Evolutionary conservation across 1,139 yeast species (phyloP), one percentile per base, ranked within the genome.

Genomic region (Saccharomyces hybrid): DNA sequence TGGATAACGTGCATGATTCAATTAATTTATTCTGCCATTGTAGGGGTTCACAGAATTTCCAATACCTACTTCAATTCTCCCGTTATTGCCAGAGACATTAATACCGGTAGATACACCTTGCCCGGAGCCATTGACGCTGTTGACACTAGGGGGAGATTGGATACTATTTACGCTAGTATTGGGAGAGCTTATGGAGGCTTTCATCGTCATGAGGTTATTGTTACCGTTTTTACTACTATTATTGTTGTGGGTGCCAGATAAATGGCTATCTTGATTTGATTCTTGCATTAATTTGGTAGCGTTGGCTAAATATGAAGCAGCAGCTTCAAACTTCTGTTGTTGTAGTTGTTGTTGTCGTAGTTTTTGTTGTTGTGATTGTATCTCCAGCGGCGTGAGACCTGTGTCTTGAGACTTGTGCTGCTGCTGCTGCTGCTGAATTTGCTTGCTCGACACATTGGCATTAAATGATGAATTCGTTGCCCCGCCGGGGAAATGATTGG

Each of bases 301-400:
- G 50, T 64, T 65, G 3, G 68, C 65, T 19, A 64, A 51, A 50
- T 65, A 69, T 28, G 59, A 65, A 34, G 68, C 66, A 8, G 70
- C 68, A n/a, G 64, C 64, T 52, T 66, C 68, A 48, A 65, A 63
- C 42, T 63, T 58, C 49, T 63, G 69, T 52, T 66, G 70, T 52
- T 64, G 72, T 52, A 68, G 68, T 56, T 70, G 74, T 52, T 71
- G 75, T 55, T 69, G 75, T 58, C 68, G 72, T 56, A 66, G 69
- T 60, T 62, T 58, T 55, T 66, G 73, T 52, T 67, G 75, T 58
- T 71, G 78, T 51, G 70, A 71, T 51, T 69, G 73, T 32, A 65
- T 63, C 29, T 66, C 70, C 52, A 64, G 69, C 6, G 68, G 68
- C 3, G 69, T 61, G 29, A 65, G 66, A 52, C 67, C 70, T 47